Evolutionary conservation across 192 early-diverging fungal genomes (phyloP).

Genomic region (Mortierella antarctica): DNA sequence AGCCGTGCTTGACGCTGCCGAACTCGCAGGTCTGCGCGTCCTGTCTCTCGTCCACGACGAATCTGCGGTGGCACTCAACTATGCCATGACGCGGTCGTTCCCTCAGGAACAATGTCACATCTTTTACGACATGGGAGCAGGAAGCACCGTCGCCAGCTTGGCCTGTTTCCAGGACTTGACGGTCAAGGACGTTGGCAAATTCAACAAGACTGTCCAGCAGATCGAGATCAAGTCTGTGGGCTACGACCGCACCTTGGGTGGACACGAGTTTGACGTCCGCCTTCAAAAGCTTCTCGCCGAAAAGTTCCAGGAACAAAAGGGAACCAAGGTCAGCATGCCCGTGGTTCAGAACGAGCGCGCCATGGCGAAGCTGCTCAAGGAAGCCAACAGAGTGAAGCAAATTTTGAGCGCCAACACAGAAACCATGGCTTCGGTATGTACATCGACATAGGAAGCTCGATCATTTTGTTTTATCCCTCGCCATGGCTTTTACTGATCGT

Average conservation of each 20-base stretch:
- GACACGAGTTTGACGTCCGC: conserved; percentile 85
- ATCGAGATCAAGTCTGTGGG: conserved; percentile 86
- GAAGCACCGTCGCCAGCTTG: conserved; percentile 90
- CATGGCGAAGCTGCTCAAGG: conserved; percentile 90
- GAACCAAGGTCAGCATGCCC: conserved; percentile 59
- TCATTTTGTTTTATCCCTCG: conserved; percentile 5
- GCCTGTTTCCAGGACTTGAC: conserved; percentile 76
- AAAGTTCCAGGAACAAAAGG: conserved; percentile 72
- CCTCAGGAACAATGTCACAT: conserved; percentile 81
- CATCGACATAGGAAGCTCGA: neutral
- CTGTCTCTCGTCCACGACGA: conserved; percentile 93
- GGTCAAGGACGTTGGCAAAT: conserved; percentile 69
- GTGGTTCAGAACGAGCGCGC: conserved; percentile 79
- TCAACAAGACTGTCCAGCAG: conserved; percentile 65
- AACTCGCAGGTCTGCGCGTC: conserved; percentile 86
- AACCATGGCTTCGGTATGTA: conserved; percentile 77
- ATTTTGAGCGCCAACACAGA: conserved; percentile 96
- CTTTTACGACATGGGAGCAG: conserved; percentile 99
- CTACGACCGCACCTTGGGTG: conserved; percentile 88
- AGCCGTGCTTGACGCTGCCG: conserved; percentile 92
- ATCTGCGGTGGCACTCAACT: conserved; percentile 95
- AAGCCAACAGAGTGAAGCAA: conserved; percentile 95
- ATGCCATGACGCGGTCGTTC: conserved; percentile 76
- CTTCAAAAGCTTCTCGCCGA: conserved; percentile 84
- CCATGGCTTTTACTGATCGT: neutral